These are phyloP conservation scores for Brachypodium distachyon DNA, from an alignment of 202 grass and related monocot genomes.

Conservation along the genomic window DNA sequence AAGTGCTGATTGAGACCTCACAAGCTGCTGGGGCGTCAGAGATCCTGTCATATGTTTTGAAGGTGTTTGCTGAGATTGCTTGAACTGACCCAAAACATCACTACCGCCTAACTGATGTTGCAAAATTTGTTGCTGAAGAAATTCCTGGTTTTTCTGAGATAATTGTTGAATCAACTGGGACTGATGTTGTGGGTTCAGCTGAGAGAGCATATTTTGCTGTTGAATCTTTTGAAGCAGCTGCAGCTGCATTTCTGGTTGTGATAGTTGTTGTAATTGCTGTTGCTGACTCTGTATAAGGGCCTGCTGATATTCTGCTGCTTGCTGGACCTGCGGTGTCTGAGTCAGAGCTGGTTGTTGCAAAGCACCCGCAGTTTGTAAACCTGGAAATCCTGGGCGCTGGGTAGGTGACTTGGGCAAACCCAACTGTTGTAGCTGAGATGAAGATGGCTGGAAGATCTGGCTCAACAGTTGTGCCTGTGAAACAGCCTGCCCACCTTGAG, in stretches of 20 bases:
- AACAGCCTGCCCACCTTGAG: constrained; percentile 35
- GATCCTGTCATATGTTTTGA: constrained; percentile 33
- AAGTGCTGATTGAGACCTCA: constrained; percentile 52
- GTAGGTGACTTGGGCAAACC: constrained; percentile 51
- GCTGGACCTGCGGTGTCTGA: constrained; percentile 53
- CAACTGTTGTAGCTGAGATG: constrained; percentile 65
- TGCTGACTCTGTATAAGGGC: constrained; percentile 76
- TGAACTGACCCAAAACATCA: constrained; percentile 34
- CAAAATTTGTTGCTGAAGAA: constrained; percentile 59
- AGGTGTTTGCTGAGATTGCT: constrained; percentile 49
- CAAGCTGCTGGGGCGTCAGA: constrained; percentile 51
- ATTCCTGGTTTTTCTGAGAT: constrained; percentile 66
- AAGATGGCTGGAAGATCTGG: constrained; percentile 72
- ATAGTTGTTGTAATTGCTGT: constrained; percentile 59
- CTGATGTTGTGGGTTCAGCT: constrained; percentile 67
- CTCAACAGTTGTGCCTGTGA: constrained; percentile 52
- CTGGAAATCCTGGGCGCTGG: constrained; percentile 31
- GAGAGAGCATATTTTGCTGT: constrained; percentile 84
- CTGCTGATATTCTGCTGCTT: constrained; percentile 69
- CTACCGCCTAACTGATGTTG: constrained; percentile 38
- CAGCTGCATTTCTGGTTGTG: constrained; percentile 59
- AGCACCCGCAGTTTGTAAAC: constrained; percentile 32
- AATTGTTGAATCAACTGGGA: constrained; percentile 67
- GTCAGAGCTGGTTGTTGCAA: constrained; percentile 45
- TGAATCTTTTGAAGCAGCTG: constrained; percentile 86